Base-by-base conservation (phyloP, 139 green algal genomes). In the Gonium pectorale region DNA sequence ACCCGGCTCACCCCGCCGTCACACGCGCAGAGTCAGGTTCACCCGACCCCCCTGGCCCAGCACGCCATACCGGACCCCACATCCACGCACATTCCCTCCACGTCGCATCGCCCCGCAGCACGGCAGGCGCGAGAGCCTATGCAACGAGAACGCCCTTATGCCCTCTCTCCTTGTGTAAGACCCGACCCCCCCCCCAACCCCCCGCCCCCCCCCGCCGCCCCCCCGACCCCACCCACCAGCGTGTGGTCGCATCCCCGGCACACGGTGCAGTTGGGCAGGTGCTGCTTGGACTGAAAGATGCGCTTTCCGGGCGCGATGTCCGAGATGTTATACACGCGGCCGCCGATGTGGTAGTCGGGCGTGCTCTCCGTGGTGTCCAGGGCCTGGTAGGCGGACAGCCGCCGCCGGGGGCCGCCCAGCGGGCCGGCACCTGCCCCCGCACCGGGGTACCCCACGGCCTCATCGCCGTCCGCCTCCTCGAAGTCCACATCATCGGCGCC, bases 161-260 rank as follows among this genome's bases (percentile, higher is more conserved):
- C n/a, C n/a, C n/a, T n/a, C n/a, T n/a, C n/a, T n/a, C n/a, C n/a
- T 37, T 66, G 13, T 17, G 5, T 7, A 31, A 22, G 4, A 29
- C 52, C 52, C 52, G 2, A 27, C 17, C 59, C 27, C 27, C 3
- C 37, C 59, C 59, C 27, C 27, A 6, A 27, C 27, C 27, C 2
- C 59, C 22, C 59, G 26, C 41, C 33, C 3, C 11, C 15, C 22
- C 31, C 33, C 26, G 3, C 22, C 38, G 19, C 19, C 37, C 37
- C 4, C 35, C 38, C 38, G 3, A 19, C 6, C 24, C 38, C 19
- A 56, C 67, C 43, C 43, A 83, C 77, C 64, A 91, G 79, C 24
- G 83, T 91, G 62, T 91, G 87, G 54, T 80, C 78, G 73, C 87
- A 91, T 33, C 87, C 83, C 40, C 83, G 82, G 83, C 87, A 91